Conservation (phyloP, 2,329 filamentous ascomycete species). For the Colletotrichum sojae region DNA sequence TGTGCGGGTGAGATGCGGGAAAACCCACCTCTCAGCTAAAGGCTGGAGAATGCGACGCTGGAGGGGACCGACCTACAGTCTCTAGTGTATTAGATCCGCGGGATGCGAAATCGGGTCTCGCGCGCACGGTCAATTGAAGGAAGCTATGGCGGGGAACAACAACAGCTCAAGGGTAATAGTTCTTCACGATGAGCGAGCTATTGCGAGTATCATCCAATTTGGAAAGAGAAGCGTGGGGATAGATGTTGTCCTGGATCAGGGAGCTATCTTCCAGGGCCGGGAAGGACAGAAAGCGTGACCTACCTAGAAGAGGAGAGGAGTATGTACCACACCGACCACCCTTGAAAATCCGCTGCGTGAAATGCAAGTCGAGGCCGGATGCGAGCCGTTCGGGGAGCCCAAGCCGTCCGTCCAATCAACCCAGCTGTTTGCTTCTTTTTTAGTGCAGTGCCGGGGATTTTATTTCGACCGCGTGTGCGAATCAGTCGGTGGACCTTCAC, state of each 20-base stretch:
- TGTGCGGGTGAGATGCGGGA: constrained; percentile 9
- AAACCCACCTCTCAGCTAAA: constrained; percentile 17
- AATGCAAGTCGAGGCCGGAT: neutral
- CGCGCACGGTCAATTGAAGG: constrained; percentile 10
- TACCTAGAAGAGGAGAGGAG: neutral
- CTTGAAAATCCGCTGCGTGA: constrained; percentile 1
- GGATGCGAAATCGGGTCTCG: neutral
- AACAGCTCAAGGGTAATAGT: neutral
- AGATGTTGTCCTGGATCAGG: too few relatives aligned
- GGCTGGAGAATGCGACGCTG: constrained; percentile 16
- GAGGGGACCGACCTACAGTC: neutral
- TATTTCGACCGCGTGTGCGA: neutral
- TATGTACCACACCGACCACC: too few relatives aligned
- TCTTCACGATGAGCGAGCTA: too few relatives aligned
- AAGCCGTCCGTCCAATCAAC: neutral
- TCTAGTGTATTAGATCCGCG: too few relatives aligned
- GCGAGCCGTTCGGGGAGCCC: constrained; percentile 6
- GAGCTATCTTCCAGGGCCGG: too few relatives aligned
- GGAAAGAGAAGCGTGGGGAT: too few relatives aligned
- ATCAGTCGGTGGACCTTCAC: neutral
- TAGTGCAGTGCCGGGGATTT: constrained; percentile 30
- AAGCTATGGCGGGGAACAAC: neutral
- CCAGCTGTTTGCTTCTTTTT: neutral
- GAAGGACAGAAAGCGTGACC: too few relatives aligned
- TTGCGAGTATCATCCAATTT: too few relatives aligned